Conservation (phyloP, 768 basidiomycete species). For the Xerocomus potaroensis region DNA sequence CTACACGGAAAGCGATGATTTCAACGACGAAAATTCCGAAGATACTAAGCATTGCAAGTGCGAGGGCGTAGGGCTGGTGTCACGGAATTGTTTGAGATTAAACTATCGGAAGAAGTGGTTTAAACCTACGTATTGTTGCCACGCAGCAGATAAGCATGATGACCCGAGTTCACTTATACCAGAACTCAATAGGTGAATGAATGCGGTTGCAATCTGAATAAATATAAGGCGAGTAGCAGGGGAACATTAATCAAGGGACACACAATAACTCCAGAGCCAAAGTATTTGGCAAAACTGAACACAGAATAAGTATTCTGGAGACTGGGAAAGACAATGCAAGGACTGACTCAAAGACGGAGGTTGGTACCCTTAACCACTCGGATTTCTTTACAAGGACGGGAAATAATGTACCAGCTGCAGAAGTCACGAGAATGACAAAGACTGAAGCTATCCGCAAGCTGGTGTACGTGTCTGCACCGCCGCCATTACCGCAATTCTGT, state of each 20-base stretch:
- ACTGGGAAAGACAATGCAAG: neutral
- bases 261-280: constrained; percentile 87
- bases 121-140: constrained; percentile 67
- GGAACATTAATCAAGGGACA: constrained; percentile 22
- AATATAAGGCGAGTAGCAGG: neutral
- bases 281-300: constrained; percentile 77
- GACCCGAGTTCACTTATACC: constrained; percentile 68
- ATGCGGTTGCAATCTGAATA: constrained; percentile 79
- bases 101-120: neutral
- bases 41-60: constrained; percentile 74
- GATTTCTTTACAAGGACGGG: constrained; percentile 60
- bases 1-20: constrained; percentile 83
- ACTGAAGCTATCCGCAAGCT: constrained; percentile 65
- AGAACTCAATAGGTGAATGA: constrained; percentile 78
- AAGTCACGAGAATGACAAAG: constrained; percentile 67
- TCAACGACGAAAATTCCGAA: constrained; percentile 84
- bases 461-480: constrained; percentile 45
- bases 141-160: constrained; percentile 63
- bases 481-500: constrained; percentile 45
- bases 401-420: constrained; percentile 60
- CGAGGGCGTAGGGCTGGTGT: constrained; percentile 73
- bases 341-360: constrained; percentile 61
- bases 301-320: constrained; percentile 1
- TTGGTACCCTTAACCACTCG: constrained; percentile 37
- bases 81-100: neutral